Percentiles rank a stretch among this genome's conserved stretches.
These are phyloP conservation scores for Taphrina confusa DNA, from an alignment of 1,139 yeast genomes.

Conservation along the genomic window DNA sequence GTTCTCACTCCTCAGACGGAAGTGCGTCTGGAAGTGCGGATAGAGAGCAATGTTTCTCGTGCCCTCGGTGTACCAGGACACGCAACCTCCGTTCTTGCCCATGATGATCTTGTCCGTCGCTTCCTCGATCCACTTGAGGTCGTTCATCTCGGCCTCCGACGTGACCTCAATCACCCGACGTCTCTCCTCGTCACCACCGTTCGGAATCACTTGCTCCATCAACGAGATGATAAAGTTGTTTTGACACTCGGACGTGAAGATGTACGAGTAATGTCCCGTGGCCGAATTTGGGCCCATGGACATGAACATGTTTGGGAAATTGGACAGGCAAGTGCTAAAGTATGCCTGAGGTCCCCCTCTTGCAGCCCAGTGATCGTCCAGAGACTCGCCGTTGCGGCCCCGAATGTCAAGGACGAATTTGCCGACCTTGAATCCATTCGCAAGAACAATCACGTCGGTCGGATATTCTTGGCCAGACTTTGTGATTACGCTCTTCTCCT, in stretches of 20 bases:
- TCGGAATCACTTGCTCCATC: conserved; percentile 6
- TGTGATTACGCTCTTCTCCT: conserved; percentile 41
- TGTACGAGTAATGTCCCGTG: conserved; percentile 31
- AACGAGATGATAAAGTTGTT: conserved; percentile 20
- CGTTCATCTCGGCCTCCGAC: conserved; percentile 21
- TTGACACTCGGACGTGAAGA: conserved; percentile 33
- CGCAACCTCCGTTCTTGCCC: conserved; percentile 33
- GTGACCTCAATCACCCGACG: conserved; percentile 29
- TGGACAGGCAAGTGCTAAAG: conserved; percentile 20
- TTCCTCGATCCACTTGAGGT: conserved; percentile 27
- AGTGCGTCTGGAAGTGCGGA: conserved; percentile 32
- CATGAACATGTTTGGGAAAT: conserved; percentile 35
- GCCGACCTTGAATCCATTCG: conserved; percentile 42
- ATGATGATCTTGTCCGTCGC: conserved; percentile 22
- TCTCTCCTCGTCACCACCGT: conserved; percentile 6
- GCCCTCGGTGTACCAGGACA: conserved; percentile 24
- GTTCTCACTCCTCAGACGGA: conserved; percentile 13
- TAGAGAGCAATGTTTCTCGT: conserved; percentile 25
- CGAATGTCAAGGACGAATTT: conserved; percentile 27
- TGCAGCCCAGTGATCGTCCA: conserved; percentile 20
- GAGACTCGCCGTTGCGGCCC: conserved; percentile 21
- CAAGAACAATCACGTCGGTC: conserved; percentile 43
- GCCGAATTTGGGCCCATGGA: conserved; percentile 34
- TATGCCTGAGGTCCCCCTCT: conserved; percentile 29
- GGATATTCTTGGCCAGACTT: conserved; percentile 41